Conservation (phyloP, 2,329 filamentous ascomycete species). For the Xylaria sp. region DNA sequence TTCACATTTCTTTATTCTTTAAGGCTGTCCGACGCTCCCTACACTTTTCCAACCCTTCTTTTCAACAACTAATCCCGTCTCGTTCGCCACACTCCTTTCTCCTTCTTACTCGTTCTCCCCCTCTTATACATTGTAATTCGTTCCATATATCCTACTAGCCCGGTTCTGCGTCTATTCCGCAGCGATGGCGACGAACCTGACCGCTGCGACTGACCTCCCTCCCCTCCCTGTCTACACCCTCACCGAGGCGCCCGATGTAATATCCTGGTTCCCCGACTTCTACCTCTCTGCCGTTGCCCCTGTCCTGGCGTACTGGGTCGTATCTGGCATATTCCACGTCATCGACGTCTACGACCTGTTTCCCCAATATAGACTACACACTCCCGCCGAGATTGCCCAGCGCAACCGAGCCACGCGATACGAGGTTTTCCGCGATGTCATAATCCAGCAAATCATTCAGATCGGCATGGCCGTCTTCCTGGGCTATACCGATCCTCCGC, state of each 20-base stretch:
- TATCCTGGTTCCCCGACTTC: conserved; percentile 81
- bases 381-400: conserved; percentile 85
- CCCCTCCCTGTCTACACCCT: conserved; percentile 85
- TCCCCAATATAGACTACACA: conserved; percentile 91
- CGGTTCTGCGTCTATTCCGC: conserved; percentile 13
- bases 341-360: conserved; percentile 87
- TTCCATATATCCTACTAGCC: conserved; percentile 6
- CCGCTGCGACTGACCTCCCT: conserved; percentile 69
- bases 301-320: conserved; percentile 83
- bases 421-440: conserved; percentile 87
- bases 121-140: conserved; percentile 32
- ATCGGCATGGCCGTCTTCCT: conserved; percentile 72
- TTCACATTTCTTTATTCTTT: conserved; percentile 21
- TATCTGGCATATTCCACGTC: conserved; percentile 85
- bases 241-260: conserved; percentile 69
- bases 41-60: conserved; percentile 14
- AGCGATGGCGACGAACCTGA: conserved; percentile 55
- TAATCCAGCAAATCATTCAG: conserved; percentile 91
- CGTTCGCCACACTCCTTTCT: conserved; percentile 26
- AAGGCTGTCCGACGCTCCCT: background rate
- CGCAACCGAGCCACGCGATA: conserved; percentile 85
- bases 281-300: conserved; percentile 77
- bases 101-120: conserved; percentile 25
- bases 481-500: conserved; percentile 72
- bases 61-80: conserved; percentile 14